Base-by-base conservation (phyloP, 352 stramenopile genomes). In the Phytophthora meadii region DNA sequence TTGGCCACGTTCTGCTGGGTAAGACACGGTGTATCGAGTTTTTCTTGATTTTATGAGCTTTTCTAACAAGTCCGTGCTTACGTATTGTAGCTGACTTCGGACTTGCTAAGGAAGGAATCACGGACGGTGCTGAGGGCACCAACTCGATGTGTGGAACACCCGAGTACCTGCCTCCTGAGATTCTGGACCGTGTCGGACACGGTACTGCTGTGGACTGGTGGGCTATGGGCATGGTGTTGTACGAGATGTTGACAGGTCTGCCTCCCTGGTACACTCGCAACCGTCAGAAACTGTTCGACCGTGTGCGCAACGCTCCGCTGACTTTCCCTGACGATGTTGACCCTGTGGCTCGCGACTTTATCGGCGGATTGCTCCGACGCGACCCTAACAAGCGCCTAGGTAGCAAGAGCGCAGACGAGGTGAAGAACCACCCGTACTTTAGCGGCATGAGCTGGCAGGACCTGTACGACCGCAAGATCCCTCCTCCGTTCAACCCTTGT, bases 181-280 rank as follows among this genome's bases (percentile, higher is more conserved):
- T 98, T 55, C 64, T 98, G 7, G 86, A 93, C 74, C 84, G 89
- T 46, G 81, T 93, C 39, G 90, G 89, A 39, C 89, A 98, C 72
- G 93, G 93, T 61, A 97, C 88, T 6, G 87, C 89, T 15, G 91
- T 97, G 11, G 93, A 98, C 72, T 98, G 92, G 90, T 98, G 93
- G 93, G 89, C 89, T 12, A 84, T 98, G 22, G 93, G 87, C 39
- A 94, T 94, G 83, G 84, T 98, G 55, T 75, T 98, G 12, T 98
- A 97, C 77, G 92, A 98, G 64, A 97, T 98, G 92, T 81, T 98
- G 30, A 98, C 88, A 63, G 92, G 92, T 0, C 74, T 97, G 39
- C 90, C 90, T 12, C 92, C 89, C 14, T 97, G 92, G 92, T 98
- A 98, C 84, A 98, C 90, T 55, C 90, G 90, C 70, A 95, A 98